Base-by-base conservation (phyloP, 2,329 filamentous ascomycete species). In the Fusarium sp. region DNA sequence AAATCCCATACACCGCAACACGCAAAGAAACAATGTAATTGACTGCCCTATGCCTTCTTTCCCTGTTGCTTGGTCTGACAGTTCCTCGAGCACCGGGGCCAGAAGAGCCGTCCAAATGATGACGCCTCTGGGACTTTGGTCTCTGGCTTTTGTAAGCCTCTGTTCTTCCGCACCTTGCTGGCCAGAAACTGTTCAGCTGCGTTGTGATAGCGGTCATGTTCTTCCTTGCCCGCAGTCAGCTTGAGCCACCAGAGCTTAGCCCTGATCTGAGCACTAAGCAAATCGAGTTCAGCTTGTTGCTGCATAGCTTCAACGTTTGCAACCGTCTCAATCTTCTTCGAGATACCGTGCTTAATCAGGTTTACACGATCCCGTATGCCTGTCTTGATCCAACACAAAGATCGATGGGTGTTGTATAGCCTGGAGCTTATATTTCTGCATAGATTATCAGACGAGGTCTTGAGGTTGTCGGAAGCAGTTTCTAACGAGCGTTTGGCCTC, bases 241-340 rank as follows among this genome's bases (percentile, higher is more conserved):
- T 82, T 84, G 49, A 89, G 77, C 85, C 86, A 89, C 78, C 83
- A 81, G 32, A 88, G 79, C 74, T 83, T 87, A 15, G 87, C 87
- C 43, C 78, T 79, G 25, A 90, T 78, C 71, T 88, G 87, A 15
- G 87, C 84, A 39, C 81, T 81, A 27, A 88, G 76, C 11, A 89
- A 67, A 1, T 78, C 76, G 7, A 87, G 74, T 25, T 82, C 76
- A 3, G 84, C 68, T 44, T 82, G 80, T 9, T 82, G 76, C 49
- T 80, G 76, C 3, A 79, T 63, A 5, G 77, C 73, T 32, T 72
- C 65, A 9, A 73, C 51, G 9, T 63, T 56, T 3, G 67, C 54
- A 30, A 70, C 32, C 15, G 27, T 37, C 10, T 64, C 65, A 5
- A 77, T 19, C 27, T 56, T 56, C 39, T 61, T 64, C 7, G 70